Evolutionary conservation across 129 eudicot species (phyloP).

Genomic region (Deinandra increscens): DNA sequence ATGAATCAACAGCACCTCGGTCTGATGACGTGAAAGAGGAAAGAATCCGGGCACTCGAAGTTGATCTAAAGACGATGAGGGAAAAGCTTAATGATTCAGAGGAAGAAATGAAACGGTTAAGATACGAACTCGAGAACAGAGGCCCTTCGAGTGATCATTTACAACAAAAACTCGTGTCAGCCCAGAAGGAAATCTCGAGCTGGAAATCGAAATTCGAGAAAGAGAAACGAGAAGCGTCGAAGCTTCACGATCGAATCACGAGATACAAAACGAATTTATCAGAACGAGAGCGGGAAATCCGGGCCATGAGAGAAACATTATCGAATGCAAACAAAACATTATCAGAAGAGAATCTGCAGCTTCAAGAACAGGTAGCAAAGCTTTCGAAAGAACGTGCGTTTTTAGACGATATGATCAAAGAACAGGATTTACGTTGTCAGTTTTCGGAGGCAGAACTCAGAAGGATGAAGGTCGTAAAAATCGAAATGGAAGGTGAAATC

Average conservation of each 20-base stretch:
- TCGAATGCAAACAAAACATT: slow-evolving; percentile 64
- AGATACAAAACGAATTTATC: slow-evolving; percentile 77
- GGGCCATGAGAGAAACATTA: slow-evolving; percentile 65
- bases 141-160: slow-evolving; percentile 32
- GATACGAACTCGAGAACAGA: slow-evolving; percentile 47
- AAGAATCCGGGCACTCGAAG: slow-evolving; percentile 36
- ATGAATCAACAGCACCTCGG: slow-evolving; percentile 28
- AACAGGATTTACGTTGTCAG: slow-evolving; percentile 68
- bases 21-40: slow-evolving; percentile 25
- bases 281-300: slow-evolving; percentile 85
- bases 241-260: slow-evolving; percentile 60
- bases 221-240: slow-evolving; percentile 63
- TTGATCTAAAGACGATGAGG: slow-evolving; percentile 42
- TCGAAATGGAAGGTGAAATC: slow-evolving; percentile 55
- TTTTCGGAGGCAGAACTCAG: slow-evolving; percentile 56
- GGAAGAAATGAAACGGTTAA: slow-evolving; percentile 46
- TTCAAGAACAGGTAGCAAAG: slow-evolving; percentile 54
- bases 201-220: slow-evolving; percentile 67
- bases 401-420: slow-evolving; percentile 62
- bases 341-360: slow-evolving; percentile 67
- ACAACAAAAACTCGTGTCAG: slow-evolving; percentile 56
- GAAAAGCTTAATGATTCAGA: slow-evolving; percentile 52
- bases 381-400: slow-evolving; percentile 53
- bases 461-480: slow-evolving; percentile 44
- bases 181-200: slow-evolving; percentile 50